Evolutionary conservation across 306 rosid species (phyloP), one percentile per base, ranked within the genome.

Genomic region (Notholithocarpus densiflorus): DNA sequence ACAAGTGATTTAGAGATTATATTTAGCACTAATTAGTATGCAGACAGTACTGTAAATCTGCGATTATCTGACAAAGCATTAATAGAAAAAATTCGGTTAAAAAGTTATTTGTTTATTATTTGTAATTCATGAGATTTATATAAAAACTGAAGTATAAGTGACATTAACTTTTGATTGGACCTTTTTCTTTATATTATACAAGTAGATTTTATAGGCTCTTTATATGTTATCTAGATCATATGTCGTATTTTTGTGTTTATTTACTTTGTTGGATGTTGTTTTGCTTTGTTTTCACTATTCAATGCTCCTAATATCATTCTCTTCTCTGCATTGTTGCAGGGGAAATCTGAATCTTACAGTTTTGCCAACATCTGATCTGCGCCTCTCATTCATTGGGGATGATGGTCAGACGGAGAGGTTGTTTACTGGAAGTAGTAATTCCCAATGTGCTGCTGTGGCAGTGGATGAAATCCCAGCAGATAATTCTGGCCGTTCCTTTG

Each of bases 291-390:
- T 77, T 77, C 0, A 72, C 55, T 73, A 61, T 78, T 73, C 40
- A 80, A 45, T 71, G 74, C 73, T 61, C 20, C 72, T 75, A 40
- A 61, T 10, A 77, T 72, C 59, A n/a, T 82, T 78, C 68, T 73
- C 66, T 79, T 79, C 71, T 65, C 45, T 60, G 31, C 29, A 56
- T 82, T 76, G 72, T 81, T 76, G 65, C 98, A 96, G 99, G 94
- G 99, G 98, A 21, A 91, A 78, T 79, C 83, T 96, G 78, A 93
- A 84, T 82, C 94, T 96, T 61, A 81, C 86, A 55, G 82, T 93
- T 66, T 82, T 96, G 71, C 99, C 99, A 77, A 89, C 96, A 69
- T 93, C 99, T 51, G 97, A 89, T 81, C 85, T 96, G 27, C 93
- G 98, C 19, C 90, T 96, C 79, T 91, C 98, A 65, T 93, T 93